Base-by-base conservation (phyloP, 1,284 basidiomycete species). In the Trichosporon sp. region DNA sequence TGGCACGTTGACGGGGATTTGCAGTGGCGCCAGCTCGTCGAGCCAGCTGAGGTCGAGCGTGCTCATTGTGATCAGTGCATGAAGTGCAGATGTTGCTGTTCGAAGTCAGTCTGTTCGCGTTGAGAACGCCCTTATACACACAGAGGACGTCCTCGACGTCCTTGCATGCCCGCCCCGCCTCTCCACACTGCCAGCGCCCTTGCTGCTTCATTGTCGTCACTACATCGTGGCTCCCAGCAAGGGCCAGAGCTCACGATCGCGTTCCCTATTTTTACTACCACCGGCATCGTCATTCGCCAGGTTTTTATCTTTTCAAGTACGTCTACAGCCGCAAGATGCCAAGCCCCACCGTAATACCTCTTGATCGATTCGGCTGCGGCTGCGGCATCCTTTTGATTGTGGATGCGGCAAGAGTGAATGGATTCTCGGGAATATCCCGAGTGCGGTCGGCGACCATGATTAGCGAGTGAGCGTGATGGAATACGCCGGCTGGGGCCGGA, bases 401-500 rank as follows among this genome's bases (percentile, higher is more conserved):
- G 40, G 12, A 10, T 5, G 11, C 4, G 7, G 43, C 16, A n/a
- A n/a, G 16, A 11, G 11, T 11, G 43, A n/a, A 5, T 46, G 43
- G 11, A 6, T 16, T 4, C 43, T 46, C 43, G 43, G 43, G 43
- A 46, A 46, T 46, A 46, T n/a, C 16, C 43, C 43, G 43, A 46
- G 43, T 10, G 8, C 14, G 51, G 51, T 54, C 21, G 51, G 51
- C 46, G 51, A 21, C 16, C 19, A 21, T 54, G 51, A 54, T 54
- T 54, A 61, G 59, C 59, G 59, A 63, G 59, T 63, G 32, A 63
- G 35, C 7, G 37, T 10, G 2, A 5, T 32, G 1, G 59, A 35
- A 63, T 63, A 63, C 14, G 14, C 59, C 59, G 59, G 14, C 59
- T 32, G 59, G 32, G 31, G 16, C 59, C 59, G 59, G 59, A 32